Evolutionary conservation across 2,329 filamentous ascomycete genomes (phyloP).

Genomic region (Eutypella sp.): DNA sequence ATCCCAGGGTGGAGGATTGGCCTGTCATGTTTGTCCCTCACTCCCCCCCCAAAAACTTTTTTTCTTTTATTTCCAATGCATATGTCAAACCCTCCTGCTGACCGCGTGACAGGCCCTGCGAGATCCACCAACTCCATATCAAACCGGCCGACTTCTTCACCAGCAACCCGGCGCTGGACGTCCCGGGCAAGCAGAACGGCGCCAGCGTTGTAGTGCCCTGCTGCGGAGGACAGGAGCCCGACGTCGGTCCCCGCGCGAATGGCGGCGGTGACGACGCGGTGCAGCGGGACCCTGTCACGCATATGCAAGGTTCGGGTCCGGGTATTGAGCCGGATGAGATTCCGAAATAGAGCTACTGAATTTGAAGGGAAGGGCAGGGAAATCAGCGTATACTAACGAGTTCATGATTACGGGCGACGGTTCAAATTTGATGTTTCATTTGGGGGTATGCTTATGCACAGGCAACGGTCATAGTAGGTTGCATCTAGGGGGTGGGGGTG

Average conservation of each 20-base stretch:
- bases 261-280: slow-evolving; percentile 11
- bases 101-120: slow-evolving; percentile 35
- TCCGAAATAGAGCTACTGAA: neutral
- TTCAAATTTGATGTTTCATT: too few relatives aligned
- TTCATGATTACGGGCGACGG: too few relatives aligned
- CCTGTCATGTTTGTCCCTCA: slow-evolving; percentile 48
- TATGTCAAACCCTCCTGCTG: slow-evolving; percentile 2
- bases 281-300: slow-evolving; percentile 25
- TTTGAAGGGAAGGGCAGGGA: slow-evolving; percentile 6
- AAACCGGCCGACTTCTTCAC: slow-evolving; percentile 43
- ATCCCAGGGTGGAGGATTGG: slow-evolving; percentile 45
- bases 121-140: slow-evolving; percentile 42
- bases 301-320: slow-evolving; percentile 27
- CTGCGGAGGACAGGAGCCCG: slow-evolving; percentile 10
- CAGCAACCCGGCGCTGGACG: slow-evolving; percentile 41
- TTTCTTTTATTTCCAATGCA: neutral
- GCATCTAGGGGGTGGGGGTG: too few relatives aligned
- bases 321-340: slow-evolving; percentile 21
- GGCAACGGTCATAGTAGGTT: too few relatives aligned
- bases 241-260: slow-evolving; percentile 2
- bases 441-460: too few relatives aligned
- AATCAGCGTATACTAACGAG: too few relatives aligned
- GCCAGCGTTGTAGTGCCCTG: slow-evolving; percentile 36
- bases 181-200: slow-evolving; percentile 34
- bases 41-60: neutral